Base-by-base conservation (phyloP, 2,329 filamentous ascomycete genomes). In the Cytospora leucostoma region DNA sequence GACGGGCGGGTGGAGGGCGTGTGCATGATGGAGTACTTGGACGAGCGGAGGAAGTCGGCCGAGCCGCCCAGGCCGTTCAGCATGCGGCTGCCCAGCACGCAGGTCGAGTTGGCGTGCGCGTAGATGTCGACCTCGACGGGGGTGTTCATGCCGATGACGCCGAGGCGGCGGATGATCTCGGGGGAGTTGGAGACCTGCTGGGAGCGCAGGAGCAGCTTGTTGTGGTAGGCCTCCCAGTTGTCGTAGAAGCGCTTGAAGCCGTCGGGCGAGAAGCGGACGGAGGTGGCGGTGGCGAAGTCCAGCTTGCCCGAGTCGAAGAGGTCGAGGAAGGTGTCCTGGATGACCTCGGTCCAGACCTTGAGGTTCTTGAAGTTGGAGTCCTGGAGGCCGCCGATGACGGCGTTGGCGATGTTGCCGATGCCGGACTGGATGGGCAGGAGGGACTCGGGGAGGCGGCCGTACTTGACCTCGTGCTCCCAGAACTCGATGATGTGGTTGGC, bases 111-210 rank as follows among this genome's bases (percentile, higher is more conserved):
- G 70, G 93, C 93, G 78, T 96, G 92, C 2, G 92, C 93, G 78
- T 96, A 96, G 72, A 96, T 96, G 78, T 96, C 93, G 17, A 96
- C 92, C 78, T 96, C 93, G 54, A 96, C 91, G 27, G 92, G 92
- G 0, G 92, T 96, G 83, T 96, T 96, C 92, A 96, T 96, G 74
- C 91, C 92, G 70, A 97, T 96, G 68, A 93, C 88, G 66, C 92
- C 92, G 1, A 96, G 82, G 33, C 92, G 86, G 61, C 91, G 87
- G 79, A 96, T 96, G 78, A 96, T 93, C 78, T 96, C 92, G 65
- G 92, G 92, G 3, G 88, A 90, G 83, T 96, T 96, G 72, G 90
- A 93, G 11, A 96, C 90, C 74, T 91, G 86, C 79, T 96, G 92
- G n/a, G 88, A 88, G 67, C 93, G 90, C 55, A 96, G 87, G 62